Base-by-base conservation (phyloP, 768 basidiomycete species). In the Clathrus columnatus region DNA sequence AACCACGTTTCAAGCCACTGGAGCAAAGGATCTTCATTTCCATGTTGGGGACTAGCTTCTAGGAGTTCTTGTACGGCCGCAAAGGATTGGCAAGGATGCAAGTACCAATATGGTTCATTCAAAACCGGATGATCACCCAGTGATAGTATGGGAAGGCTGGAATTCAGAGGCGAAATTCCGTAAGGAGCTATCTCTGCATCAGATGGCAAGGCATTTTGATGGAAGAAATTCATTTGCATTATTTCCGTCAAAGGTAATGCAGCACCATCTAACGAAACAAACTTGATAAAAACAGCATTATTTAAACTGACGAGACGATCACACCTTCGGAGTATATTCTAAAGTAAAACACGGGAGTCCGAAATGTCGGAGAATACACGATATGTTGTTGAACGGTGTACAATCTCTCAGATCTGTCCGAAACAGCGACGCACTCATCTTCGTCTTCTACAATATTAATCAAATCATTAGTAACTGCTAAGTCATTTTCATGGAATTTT, bases 51-150 rank as follows among this genome's bases (percentile, higher is more conserved):
- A 10, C 73, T 66, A 58, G 82, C 85, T 20, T 63, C 61, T 69
- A 91, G 65, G 20, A 95, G 70, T 68, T 94, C 91, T 21, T 72
- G 70, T 1, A 95, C 79, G 1, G 82, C 79, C 29, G 67, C 68
- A 8, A 75, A 75, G 3, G 84, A 87, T 66, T 88, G 83, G 65
- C 92, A 95, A 8, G 92, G 92, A 65, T 95, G 92, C 36, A 95
- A 72, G 63, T 84, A 90, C 90, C 90, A 95, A 54, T 81, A 83
- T 7, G 84, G 83, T 2, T 72, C 80, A 20, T 82, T 84, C 27
- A 87, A 73, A 5, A 76, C 81, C 0, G 91, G 92, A 62, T 94
- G 92, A 56, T 95, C 92, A 7, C 87, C 87, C 62, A 91, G 89
- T 11, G 91, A 88, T 8, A 95, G 69, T 20, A 93, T 67, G 8